Evolutionary conservation across 2,329 filamentous ascomycete species (phyloP), one percentile per base, ranked within the genome.

Genomic region (Colletotrichum australisinense): DNA sequence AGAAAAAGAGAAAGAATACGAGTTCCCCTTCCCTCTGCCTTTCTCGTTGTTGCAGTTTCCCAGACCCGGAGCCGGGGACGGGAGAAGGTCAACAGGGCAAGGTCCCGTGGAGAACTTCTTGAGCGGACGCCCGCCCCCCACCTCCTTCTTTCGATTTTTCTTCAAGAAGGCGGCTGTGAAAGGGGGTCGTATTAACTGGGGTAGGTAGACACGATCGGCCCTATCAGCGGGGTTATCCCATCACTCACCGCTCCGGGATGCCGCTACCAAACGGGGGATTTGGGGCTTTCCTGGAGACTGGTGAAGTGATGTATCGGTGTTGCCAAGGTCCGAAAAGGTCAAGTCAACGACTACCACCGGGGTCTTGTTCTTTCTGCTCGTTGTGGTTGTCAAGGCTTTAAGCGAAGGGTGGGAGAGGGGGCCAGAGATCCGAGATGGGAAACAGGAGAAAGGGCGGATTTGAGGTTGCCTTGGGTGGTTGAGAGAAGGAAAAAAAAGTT

Each of bases 111-210:
- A 42, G 38, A 42, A 35, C 32, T 19, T 42, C 38, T 42, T 19
- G 38, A 35, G 42, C 42, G 42, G 42, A 49, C 42, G 42, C 42
- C 62, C 60, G 42, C 46, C 62, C 52, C 32, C 62, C 32, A 22
- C 8, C 46, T 64, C 16, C 14, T 64, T 38, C 66, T 42, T 42
- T 62, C 52, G 59, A 53, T 59, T 59, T 59, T 58, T 46, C 55
- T 38, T n/a, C 19, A 38, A 22, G 32, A 38, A 60, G 57, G 49
- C 16, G 57, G 49, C 16, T 57, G 52, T 56, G 63, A 24, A 52
- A 52, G 9, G 22, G 60, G 60, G 67, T 71, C 56, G 60, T 71
- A 71, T 73, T 49, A 42, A 73, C 71, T 73, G 71, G 67, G 67
- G 71, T 66, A 9, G 42, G 42, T 66, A 9, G 42, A 19, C 42